phyloP scores from a whole-genome alignment of 495 filamentous ascomycete species.

The Neurospora sp. region DNA sequence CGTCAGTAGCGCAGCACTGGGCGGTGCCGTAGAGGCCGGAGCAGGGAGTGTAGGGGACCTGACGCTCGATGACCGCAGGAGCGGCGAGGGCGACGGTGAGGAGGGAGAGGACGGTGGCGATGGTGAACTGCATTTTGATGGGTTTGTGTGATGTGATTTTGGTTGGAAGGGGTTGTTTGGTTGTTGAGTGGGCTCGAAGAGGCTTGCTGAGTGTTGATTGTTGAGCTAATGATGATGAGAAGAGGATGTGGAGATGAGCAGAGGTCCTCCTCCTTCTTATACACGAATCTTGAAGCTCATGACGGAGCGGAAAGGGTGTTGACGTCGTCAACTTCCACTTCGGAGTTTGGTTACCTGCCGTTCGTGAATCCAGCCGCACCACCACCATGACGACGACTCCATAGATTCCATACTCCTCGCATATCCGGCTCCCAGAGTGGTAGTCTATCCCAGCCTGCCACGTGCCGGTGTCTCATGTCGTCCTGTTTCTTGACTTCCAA shows the following conservation, averaged over 20 bases:
- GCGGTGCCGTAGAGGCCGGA: slow-evolving; percentile 29
- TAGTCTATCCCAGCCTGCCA: neutral
- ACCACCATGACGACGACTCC: neutral
- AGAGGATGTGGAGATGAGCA: neutral
- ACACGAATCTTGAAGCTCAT: neutral
- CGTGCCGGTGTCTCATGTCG: neutral
- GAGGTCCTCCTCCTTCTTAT: neutral
- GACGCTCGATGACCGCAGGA: slow-evolving; percentile 19
- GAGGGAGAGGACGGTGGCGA: slow-evolving; percentile 17
- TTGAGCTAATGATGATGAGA: neutral
- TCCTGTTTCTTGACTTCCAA: neutral
- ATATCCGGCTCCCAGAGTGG: neutral
- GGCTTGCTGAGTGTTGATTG: neutral
- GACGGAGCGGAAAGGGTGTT: neutral
- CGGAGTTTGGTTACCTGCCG: neutral
- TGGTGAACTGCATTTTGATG: slow-evolving; percentile 19
- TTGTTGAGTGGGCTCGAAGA: neutral
- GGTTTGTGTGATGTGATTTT: neutral
- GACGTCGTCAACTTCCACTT: neutral
- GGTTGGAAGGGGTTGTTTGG: neutral
- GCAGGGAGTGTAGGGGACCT: slow-evolving; percentile 27
- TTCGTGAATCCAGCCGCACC: neutral
- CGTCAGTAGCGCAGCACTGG: slow-evolving; percentile 35
- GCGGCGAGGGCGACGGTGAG: slow-evolving; percentile 13
- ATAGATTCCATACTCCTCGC: neutral